Evolutionary conservation across 2,329 filamentous ascomycete genomes (phyloP).

Genomic region (Colletotrichum eremochloae): DNA sequence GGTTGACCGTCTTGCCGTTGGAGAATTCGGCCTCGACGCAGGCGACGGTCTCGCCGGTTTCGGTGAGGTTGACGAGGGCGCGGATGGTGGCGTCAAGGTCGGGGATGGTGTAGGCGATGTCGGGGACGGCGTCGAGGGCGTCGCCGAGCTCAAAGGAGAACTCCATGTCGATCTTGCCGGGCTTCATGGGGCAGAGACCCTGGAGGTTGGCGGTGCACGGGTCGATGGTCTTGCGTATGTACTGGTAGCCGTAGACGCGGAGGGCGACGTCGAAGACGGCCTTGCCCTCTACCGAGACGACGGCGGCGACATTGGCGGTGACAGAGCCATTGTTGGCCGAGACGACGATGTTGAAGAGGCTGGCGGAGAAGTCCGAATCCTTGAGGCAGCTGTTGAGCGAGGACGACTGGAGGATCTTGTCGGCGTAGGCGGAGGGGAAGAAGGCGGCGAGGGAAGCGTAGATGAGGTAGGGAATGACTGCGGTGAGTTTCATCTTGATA

Average conservation of each 20-base stretch:
- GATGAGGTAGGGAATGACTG: conserved; percentile 51
- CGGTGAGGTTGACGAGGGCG: conserved; percentile 82
- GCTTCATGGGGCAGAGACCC: conserved; percentile 92
- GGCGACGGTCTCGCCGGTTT: conserved; percentile 74
- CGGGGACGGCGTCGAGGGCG: conserved; percentile 69
- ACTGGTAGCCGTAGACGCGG: conserved; percentile 84
- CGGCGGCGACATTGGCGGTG: conserved; percentile 80
- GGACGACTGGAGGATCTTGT: conserved; percentile 80
- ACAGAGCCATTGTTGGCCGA: conserved; percentile 81
- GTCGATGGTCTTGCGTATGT: conserved; percentile 76
- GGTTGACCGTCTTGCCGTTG: conserved; percentile 92
- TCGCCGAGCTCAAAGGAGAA: conserved; percentile 47
- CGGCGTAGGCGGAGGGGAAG: conserved; percentile 64
- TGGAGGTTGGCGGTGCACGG: conserved; percentile 79
- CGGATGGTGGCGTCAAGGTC: conserved; percentile 90
- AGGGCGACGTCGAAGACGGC: conserved; percentile 83
- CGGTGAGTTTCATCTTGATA: conserved; percentile 25
- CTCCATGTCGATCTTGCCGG: conserved; percentile 81
- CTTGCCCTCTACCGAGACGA: conserved; percentile 85
- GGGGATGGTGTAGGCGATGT: conserved; percentile 87
- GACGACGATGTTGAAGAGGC: conserved; percentile 87
- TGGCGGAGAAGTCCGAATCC: conserved; percentile 88
- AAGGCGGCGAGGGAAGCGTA: conserved; percentile 60
- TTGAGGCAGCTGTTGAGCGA: conserved; percentile 88
- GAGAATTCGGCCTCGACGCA: conserved; percentile 91